Evolutionary conservation across 208 protist species (phyloP).

Genomic region (Crithidia expoeki): DNA sequence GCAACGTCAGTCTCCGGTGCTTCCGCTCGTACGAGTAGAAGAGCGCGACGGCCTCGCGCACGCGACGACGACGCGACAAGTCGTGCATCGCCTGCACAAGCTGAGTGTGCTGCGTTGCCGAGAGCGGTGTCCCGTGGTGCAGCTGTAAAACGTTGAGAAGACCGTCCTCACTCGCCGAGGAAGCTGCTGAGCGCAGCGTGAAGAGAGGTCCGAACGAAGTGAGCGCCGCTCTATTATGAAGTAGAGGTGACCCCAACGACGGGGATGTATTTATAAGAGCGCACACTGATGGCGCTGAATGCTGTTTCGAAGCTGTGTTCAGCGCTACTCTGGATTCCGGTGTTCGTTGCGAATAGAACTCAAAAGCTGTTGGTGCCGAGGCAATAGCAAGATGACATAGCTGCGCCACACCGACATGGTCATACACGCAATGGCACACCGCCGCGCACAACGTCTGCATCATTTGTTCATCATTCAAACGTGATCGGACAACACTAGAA

Average conservation of each 20-base stretch:
- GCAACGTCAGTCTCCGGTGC: slow-evolving; percentile 29
- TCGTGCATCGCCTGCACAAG: slow-evolving; percentile 36
- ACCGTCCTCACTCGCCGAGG: neutral
- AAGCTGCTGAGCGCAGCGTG: neutral
- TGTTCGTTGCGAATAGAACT: neutral
- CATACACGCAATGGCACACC: slow-evolving; percentile 12
- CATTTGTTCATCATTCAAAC: too few species aligned
- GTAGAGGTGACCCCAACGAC: neutral
- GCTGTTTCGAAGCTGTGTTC: neutral
- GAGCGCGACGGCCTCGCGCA: slow-evolving; percentile 39
- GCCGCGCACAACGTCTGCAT: neutral
- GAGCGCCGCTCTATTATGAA: neutral
- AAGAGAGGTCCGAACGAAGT: neutral
- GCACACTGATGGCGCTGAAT: neutral
- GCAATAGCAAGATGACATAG: slow-evolving; percentile 28
- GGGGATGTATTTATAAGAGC: neutral
- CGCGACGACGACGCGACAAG: slow-evolving; percentile 27
- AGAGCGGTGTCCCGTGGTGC: slow-evolving; percentile 33
- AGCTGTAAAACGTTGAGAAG: slow-evolving; percentile 15
- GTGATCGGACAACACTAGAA: too few species aligned
- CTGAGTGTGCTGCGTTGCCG: slow-evolving; percentile 36
- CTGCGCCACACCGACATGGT: slow-evolving; percentile 5
- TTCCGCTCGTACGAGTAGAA: slow-evolving; percentile 48
- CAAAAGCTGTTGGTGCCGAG: neutral
- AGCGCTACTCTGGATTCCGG: too few species aligned